Evolutionary conservation across 225 moss, liverwort and hornwort genomes (phyloP).

Genomic region (Marchantia paleacea): DNA sequence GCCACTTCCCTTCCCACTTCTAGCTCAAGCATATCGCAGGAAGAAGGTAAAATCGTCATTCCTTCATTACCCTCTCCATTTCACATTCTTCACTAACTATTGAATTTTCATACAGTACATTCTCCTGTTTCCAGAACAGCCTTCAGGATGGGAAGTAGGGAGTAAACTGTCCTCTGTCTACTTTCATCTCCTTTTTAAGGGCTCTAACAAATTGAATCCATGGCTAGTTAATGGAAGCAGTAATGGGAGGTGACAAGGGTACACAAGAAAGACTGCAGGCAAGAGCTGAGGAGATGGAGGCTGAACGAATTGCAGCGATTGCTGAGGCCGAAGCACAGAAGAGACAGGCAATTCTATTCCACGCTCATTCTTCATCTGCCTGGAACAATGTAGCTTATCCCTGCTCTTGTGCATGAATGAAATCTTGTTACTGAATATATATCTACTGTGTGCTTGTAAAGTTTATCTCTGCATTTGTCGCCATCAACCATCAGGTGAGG

Average conservation of each 20-base stretch:
- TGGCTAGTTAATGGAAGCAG: constrained; percentile 78
- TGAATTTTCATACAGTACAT: not conserved
- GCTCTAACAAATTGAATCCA: constrained; percentile 13
- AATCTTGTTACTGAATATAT: too few relatives aligned
- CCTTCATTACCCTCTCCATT: not conserved
- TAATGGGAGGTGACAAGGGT: constrained; percentile 69
- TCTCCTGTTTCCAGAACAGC: not conserved
- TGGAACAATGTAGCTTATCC: not conserved
- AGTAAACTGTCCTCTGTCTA: too few relatives aligned
- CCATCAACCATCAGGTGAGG: too few relatives aligned
- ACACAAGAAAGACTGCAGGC: constrained; percentile 62
- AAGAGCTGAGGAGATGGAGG: constrained; percentile 43
- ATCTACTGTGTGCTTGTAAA: too few relatives aligned
- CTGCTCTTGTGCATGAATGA: not conserved
- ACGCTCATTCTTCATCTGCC: not conserved
- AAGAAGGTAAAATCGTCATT: constrained; percentile 56
- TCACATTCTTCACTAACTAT: not conserved
- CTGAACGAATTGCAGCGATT: constrained; percentile 42
- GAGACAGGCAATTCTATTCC: constrained; percentile 19
- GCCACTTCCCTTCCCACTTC: constrained; percentile 61
- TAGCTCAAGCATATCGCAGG: constrained; percentile 80
- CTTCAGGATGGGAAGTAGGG: not conserved
- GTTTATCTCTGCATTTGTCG: too few relatives aligned
- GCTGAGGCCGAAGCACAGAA: constrained; percentile 52
- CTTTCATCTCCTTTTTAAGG: not conserved